Evolutionary conservation across 805 yeast genomes (phyloP).

Genomic region (Torulaspora maleeae): DNA sequence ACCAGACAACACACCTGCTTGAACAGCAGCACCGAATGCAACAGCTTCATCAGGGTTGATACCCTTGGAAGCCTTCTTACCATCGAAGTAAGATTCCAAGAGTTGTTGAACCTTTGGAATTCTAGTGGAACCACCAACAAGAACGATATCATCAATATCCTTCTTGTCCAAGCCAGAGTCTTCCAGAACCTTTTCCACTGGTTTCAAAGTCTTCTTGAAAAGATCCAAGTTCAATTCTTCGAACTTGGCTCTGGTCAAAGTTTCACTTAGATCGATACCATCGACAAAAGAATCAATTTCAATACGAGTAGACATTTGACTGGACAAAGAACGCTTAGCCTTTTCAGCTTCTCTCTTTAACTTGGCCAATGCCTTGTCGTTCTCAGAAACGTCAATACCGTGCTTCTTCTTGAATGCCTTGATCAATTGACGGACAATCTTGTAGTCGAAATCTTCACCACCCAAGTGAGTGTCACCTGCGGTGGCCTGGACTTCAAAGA

Average conservation of each 20-base stretch:
- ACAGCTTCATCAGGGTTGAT: slow-evolving; percentile 99
- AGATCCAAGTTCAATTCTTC: slow-evolving; percentile 92
- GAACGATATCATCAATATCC: slow-evolving; percentile 89
- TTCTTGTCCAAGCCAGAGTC: slow-evolving; percentile 85
- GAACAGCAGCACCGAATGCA: slow-evolving; percentile 99
- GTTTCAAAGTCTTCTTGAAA: slow-evolving; percentile 91
- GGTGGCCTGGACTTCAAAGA: slow-evolving; percentile 87
- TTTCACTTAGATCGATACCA: slow-evolving; percentile 93
- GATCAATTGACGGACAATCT: slow-evolving; percentile 81
- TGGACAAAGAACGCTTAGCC: slow-evolving; percentile 93
- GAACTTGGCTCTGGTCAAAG: slow-evolving; percentile 94
- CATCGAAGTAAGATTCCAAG: slow-evolving; percentile 83
- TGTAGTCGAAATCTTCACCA: slow-evolving; percentile 94
- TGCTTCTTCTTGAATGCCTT: slow-evolving; percentile 90
- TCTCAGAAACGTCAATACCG: slow-evolving; percentile 72
- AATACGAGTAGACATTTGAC: slow-evolving; percentile 91
- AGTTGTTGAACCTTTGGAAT: slow-evolving; percentile 97
- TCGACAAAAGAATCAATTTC: slow-evolving; percentile 94
- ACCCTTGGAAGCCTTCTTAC: slow-evolving; percentile 95
- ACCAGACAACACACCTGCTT: slow-evolving; percentile 96
- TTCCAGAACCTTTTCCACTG: slow-evolving; percentile 91
- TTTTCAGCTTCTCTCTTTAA: slow-evolving; percentile 97
- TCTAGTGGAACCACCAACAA: slow-evolving; percentile 99
- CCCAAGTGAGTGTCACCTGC: slow-evolving; percentile 97
- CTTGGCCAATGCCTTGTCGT: slow-evolving; percentile 84